A percentile compares a stretch with the other conserved stretches of the same genome.
These are phyloP conservation scores for Nicotiana attenuata DNA, from an alignment of 257 asterid species.

Conservation along the genomic window DNA sequence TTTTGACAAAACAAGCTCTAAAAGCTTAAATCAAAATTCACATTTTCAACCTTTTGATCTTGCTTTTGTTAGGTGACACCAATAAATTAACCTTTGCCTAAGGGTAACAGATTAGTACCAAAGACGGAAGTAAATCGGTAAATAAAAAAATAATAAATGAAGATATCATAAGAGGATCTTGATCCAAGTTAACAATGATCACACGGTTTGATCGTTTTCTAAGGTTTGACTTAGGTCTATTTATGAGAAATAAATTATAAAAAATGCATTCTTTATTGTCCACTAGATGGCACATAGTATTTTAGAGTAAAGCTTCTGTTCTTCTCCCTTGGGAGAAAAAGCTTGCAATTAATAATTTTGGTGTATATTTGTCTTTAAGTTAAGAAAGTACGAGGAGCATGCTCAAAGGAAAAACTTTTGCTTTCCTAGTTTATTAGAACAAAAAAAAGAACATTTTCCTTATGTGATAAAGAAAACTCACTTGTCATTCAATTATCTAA, in stretches of 20 bases:
- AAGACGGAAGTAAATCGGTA: not conserved
- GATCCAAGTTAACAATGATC: not conserved
- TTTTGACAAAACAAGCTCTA: no score
- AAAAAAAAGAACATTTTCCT: not conserved
- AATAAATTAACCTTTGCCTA: not conserved
- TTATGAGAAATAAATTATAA: not conserved
- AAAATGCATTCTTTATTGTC: not conserved
- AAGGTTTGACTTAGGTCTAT: not conserved
- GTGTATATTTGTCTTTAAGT: not conserved
- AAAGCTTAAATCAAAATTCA: not conserved
- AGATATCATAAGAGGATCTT: not conserved
- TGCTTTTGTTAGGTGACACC: not conserved
- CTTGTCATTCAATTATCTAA: no score
- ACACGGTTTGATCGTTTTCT: not conserved
- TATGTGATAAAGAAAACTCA: not conserved
- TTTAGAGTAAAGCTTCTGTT: not conserved
- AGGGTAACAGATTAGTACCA: not conserved
- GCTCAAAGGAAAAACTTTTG: not conserved
- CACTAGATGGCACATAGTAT: not conserved
- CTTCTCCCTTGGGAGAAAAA: not conserved
- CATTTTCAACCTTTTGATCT: not conserved
- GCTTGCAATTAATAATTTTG: not conserved
- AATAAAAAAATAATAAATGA: not conserved
- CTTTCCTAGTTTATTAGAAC: no score
- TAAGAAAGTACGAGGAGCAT: not conserved